Conservation (phyloP, 768 basidiomycete species). For the Mycena venus region DNA sequence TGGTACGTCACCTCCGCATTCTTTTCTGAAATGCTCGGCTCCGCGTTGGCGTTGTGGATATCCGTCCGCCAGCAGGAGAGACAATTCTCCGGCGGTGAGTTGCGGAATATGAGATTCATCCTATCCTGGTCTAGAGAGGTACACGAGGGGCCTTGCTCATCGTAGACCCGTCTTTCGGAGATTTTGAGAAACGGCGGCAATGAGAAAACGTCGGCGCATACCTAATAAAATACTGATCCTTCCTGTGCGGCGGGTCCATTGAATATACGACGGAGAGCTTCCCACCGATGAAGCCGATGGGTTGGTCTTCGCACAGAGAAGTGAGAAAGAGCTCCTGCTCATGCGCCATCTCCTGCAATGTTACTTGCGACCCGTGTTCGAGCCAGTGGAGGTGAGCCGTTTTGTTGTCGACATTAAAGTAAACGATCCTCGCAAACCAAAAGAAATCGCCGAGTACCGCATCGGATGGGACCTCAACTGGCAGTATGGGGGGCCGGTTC, state of each 20-base stretch:
- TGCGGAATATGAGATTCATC: constrained; percentile 37
- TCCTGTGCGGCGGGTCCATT: constrained; percentile 23
- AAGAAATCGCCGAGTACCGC: constrained; percentile 70
- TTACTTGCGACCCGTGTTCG: constrained; percentile 74
- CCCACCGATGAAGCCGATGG: constrained; percentile 56
- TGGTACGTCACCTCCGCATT: constrained; percentile 58
- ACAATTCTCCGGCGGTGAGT: constrained; percentile 66
- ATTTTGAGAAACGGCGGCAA: neutral
- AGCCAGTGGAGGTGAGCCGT: constrained; percentile 81
- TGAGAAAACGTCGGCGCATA: neutral
- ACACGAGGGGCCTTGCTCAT: constrained; percentile 60
- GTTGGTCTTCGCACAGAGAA: constrained; percentile 62
- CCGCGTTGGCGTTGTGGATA: constrained; percentile 45
- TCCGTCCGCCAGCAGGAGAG: constrained; percentile 56
- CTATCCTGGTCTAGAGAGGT: constrained; percentile 52
- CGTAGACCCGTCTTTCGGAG: constrained; percentile 61
- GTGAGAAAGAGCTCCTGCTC: constrained; percentile 77
- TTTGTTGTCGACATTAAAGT: constrained; percentile 58
- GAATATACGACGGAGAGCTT: constrained; percentile 61
- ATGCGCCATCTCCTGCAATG: constrained; percentile 71
- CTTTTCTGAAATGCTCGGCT: constrained; percentile 38
- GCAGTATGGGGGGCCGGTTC: constrained; percentile 40
- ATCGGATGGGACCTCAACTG: constrained; percentile 51
- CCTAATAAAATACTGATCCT: constrained; percentile 39
- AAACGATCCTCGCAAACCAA: constrained; percentile 80